These are phyloP conservation scores for Luzula sylvatica DNA, from an alignment of 176 grass and related monocot genomes.

Conservation along the genomic window DNA sequence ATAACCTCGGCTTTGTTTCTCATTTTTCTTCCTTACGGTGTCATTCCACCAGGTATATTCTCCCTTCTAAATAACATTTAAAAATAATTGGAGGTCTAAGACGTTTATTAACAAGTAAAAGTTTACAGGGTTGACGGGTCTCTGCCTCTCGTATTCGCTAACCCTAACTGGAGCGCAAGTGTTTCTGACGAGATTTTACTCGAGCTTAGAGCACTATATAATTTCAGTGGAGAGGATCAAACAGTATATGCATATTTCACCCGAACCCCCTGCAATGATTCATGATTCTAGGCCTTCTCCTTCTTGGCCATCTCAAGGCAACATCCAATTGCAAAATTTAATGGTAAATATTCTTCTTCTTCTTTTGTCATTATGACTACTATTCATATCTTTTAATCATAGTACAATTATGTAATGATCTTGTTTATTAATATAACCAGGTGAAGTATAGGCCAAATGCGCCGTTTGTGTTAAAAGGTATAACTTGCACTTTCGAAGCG, in stretches of 20 bases:
- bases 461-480: slow-evolving; percentile 88
- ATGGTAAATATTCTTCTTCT: slow-evolving; percentile 37
- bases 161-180: slow-evolving; percentile 41
- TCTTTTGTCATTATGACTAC: slow-evolving; percentile 2
- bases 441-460: slow-evolving; percentile 63
- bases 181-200: slow-evolving; percentile 78
- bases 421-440: slow-evolving; percentile 39
- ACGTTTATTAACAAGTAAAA: too few relatives aligned
- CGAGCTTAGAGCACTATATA: slow-evolving; percentile 71
- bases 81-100: too few relatives aligned
- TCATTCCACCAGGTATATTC: slow-evolving; percentile 59
- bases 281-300: slow-evolving; percentile 52
- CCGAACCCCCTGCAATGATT: slow-evolving; percentile 61
- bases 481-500: slow-evolving; percentile 61
- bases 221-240: slow-evolving; percentile 84
- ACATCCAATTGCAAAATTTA: slow-evolving; percentile 68
- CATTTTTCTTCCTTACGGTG: slow-evolving; percentile 56
- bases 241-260: slow-evolving; percentile 74
- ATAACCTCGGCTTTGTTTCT: slow-evolving; percentile 60
- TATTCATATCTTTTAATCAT: not conserved
- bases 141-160: slow-evolving; percentile 84
- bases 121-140: slow-evolving; percentile 73
- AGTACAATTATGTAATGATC: slow-evolving; percentile 9
- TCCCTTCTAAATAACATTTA: not conserved
- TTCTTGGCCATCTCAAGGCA: slow-evolving; percentile 82